phyloP scores from a whole-genome alignment of 2,329 filamentous ascomycete genomes.

The Hymenoscyphus occultus region DNA sequence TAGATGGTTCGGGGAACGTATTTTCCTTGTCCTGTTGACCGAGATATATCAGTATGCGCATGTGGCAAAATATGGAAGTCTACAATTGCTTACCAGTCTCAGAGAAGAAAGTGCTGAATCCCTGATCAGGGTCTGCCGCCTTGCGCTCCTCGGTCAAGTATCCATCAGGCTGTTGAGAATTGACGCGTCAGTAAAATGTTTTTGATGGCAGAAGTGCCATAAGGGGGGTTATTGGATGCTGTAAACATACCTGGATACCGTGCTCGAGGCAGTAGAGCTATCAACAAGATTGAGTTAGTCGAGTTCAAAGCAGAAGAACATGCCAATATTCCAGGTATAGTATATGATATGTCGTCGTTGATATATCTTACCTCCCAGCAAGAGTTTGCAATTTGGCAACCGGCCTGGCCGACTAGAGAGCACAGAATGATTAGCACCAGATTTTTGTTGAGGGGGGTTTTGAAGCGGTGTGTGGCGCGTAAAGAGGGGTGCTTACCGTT shows the following conservation, averaged over 20 bases:
- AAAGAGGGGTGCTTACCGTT: slow-evolving; percentile 68
- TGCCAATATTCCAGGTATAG: neutral
- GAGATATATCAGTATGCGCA: slow-evolving; percentile 6
- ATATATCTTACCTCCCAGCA: slow-evolving; percentile 93
- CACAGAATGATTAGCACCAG: slow-evolving; percentile 31
- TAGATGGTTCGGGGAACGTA: slow-evolving; percentile 99
- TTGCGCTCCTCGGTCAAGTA: slow-evolving; percentile 98
- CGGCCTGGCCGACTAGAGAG: slow-evolving; percentile 90
- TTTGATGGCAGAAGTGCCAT: neutral
- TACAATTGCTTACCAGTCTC: slow-evolving; percentile 80
- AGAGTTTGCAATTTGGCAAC: slow-evolving; percentile 99
- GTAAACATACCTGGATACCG: slow-evolving; percentile 83
- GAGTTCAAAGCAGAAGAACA: slow-evolving; percentile 3
- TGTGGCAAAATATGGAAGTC: neutral
- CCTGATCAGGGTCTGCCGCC: slow-evolving; percentile 85
- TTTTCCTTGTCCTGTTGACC: slow-evolving; percentile 80
- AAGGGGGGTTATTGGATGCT: slow-evolving; percentile 6
- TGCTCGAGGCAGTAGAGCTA: slow-evolving; percentile 99
- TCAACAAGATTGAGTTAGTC: slow-evolving; percentile 34
- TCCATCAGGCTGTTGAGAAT: slow-evolving; percentile 76
- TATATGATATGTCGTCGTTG: neutral
- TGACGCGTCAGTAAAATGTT: slow-evolving; percentile 36
- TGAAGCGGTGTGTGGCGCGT: slow-evolving; percentile 39
- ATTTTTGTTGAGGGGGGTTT: slow-evolving; percentile 15
- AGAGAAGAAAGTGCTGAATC: slow-evolving; percentile 99